Conservation (phyloP, 345 rosid genomes). For the Salix viminalis region DNA sequence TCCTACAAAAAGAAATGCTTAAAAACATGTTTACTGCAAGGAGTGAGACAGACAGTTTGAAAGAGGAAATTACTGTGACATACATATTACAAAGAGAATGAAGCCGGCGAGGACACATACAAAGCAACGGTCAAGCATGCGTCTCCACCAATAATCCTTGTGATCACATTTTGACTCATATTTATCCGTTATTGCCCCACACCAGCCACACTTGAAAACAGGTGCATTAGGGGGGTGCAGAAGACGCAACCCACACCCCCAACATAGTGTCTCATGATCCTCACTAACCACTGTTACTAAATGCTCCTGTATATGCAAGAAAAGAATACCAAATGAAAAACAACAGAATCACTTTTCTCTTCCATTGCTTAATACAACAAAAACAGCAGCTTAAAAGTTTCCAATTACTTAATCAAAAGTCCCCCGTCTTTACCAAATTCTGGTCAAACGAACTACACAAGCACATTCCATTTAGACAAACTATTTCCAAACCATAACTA, state of each 20-base stretch:
- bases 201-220: constrained; percentile 89
- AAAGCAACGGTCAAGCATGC: constrained; percentile 79
- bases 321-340: neutral
- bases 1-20: neutral
- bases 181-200: constrained; percentile 84
- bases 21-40: neutral
- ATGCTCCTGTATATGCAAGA: constrained; percentile 38
- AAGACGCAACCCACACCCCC: constrained; percentile 93
- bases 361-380: neutral
- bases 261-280: constrained; percentile 61
- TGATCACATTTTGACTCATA: constrained; percentile 41
- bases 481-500: too few species aligned
- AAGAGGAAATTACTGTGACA: constrained; percentile 24
- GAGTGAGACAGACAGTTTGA: neutral
- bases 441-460: neutral
- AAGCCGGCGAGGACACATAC: constrained; percentile 52
- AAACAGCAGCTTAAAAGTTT: neutral
- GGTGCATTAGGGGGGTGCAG: constrained; percentile 62
- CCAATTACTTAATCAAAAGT: neutral
- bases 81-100: constrained; percentile 77
- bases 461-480: neutral
- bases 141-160: constrained; percentile 60
- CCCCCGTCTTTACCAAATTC: neutral
- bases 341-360: neutral
- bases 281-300: constrained; percentile 42